Percentiles rank a stretch among this genome's conserved stretches.
Evolutionary conservation across 768 basidiomycete genomes (phyloP).

Genomic region (Phallus indusiatus): DNA sequence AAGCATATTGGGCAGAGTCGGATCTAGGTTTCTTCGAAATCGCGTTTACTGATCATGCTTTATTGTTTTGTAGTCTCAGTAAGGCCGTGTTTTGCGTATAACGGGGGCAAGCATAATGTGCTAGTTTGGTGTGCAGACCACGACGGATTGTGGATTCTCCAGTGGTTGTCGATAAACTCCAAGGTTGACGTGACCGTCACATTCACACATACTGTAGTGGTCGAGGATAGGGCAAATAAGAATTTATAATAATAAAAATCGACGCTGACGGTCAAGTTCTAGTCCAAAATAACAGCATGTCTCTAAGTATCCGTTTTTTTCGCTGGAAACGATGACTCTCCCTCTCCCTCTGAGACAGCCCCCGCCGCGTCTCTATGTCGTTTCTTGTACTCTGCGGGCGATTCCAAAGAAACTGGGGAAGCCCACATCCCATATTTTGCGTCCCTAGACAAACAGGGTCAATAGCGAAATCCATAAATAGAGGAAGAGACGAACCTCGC

Average conservation of each 20-base stretch:
- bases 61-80: slow-evolving; percentile 5
- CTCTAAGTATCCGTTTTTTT: not conserved
- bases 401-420: slow-evolving; percentile 43
- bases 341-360: not conserved
- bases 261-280: not conserved
- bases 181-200: not conserved
- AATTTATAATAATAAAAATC: too few species aligned
- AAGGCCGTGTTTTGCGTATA: slow-evolving; percentile 10
- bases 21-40: slow-evolving; percentile 1
- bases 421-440: slow-evolving; percentile 72
- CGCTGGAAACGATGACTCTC: not conserved
- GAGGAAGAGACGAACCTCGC: slow-evolving; percentile 46
- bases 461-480: not conserved
- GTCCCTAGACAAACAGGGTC: slow-evolving; percentile 29
- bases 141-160: not conserved
- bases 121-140: not conserved
- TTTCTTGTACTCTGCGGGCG: slow-evolving; percentile 75
- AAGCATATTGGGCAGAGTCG: not conserved
- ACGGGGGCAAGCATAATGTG: not conserved
- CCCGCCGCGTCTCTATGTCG: slow-evolving; percentile 27
- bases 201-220: not conserved
- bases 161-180: not conserved
- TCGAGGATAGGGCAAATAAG: not conserved
- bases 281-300: not conserved
- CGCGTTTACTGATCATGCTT: not conserved